Evolutionary conservation across 1,139 yeast species (phyloP), one percentile per base, ranked within the genome.

Genomic region (Kazachstania sp.): DNA sequence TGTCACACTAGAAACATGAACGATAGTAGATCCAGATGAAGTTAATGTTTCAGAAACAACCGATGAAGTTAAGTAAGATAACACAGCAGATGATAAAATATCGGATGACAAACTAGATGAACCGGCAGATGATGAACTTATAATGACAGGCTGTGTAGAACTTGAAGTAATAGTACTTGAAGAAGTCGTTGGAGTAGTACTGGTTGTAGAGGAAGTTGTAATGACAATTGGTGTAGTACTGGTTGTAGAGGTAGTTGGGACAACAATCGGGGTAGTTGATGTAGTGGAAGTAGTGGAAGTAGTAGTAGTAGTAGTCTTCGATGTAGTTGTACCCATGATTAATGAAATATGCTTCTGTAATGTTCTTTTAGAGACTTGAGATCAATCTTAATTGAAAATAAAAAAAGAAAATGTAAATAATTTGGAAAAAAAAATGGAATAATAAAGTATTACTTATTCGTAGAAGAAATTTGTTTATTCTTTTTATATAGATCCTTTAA

Each of bases 21-120:
- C 32, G 23, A 38, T 18, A 1, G 23, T 13, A n/a, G 41, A 38
- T 16, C 42, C 35, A 6, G 42, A 39, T 2, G 42, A 39, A 13
- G 36, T 16, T 29, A 39, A 12, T 5, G 26, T 30, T 18, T 39
- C 42, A 12, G 42, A 39, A 23, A 38, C 23, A 12, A 19, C 11
- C n/a, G 42, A 39, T 6, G 42, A 39, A 6, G 35, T 39, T 18
- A 39, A 16, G 29, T 39, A 39, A 1, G 42, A 39, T 19, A 39
- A 31, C 12, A 39, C 7, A 13, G 42, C 42, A 5, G 42, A 39
- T 1, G 42, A 19, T 30, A 39, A 16, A 18, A 30, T 18, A 18
- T 39, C 42, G 2, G 35, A 39, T 3, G 42, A 39, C 16, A 38
- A 15, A 19, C 16, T 20, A 6, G 39, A 37, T 23, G 28, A 23